Evolutionary conservation across 441 rosid species (phyloP), one percentile per base, ranked within the genome.

Genomic region (Pelargonium myrrhifolium): DNA sequence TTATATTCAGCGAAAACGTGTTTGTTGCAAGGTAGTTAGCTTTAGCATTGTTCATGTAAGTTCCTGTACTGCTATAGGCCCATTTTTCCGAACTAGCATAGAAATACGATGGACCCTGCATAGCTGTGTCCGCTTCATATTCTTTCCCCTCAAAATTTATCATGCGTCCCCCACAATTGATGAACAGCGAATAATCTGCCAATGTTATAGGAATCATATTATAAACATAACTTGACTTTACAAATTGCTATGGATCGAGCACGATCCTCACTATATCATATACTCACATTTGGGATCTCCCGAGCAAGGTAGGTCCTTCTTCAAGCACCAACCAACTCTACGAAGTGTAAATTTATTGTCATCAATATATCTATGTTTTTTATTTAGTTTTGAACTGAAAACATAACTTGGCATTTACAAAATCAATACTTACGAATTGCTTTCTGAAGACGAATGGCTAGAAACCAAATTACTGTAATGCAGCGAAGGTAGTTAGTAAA

Each of bases 31-130:
- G 0, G 68, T 66, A 92, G 39, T 0, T 0, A n/a, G 70, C 82
- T 0, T 0, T 0, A 0, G 3, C 75, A 0, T 71, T 58, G 40
- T 70, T 81, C 72, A 83, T 3, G 64, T 68, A 88, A 69, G 10
- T 4, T 37, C 99, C 99, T 0, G 81, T 80, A 68, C 89, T 91
- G 62, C 97, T 94, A 9, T 79, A 87, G 47, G 80, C 97, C 97
- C 97, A 91, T 35, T n/a, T 79, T 31, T 71, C 79, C 2, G 66
- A 49, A 62, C 68, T 37, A 45, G 65, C 9, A 47, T 62, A 3
- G 64, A 83, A 91, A 65, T 2, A n/a, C 9, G 97, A 80, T 22
- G 68, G 24, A 37, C 90, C 90, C 1, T 39, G 3, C 0, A 1
- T 0, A 47, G 14, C 72, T 14, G 75, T 59, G 75, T 93, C 97